Base-by-base conservation (phyloP, 169 alveolate genomes). In the Plasmodium chabaudi region DNA sequence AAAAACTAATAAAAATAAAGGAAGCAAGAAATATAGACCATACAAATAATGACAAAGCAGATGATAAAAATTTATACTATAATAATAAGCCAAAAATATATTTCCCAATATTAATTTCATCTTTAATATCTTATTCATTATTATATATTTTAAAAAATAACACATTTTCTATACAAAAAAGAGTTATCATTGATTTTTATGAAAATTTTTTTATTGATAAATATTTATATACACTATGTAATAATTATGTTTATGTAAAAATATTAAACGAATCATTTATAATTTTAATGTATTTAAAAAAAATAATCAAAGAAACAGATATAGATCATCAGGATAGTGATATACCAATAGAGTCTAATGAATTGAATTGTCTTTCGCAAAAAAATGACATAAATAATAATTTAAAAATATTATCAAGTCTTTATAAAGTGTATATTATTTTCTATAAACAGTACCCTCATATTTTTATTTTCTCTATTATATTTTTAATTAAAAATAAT, bases 1-100 rank as follows among this genome's bases (percentile, higher is more conserved):
- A 60, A 2, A 69, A 51, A 53, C 57, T 86, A 2, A 69, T 59
- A 49, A 25, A 13, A 46, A 57, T 5, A 21, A 21, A 51, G 13
- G 53, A 13, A 34, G 0, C 4, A 0, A 0, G 0, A 1, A 34
- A 34, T 34, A 3, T 0, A 4, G 42, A 34, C 42, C 0, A 34
- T 3, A 3, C 0, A 34, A 34, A 34, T 34, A 4, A 0, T 5
- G 7, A 4, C 4, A 7, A 34, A 34, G 7, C 7, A 4, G 42
- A 0, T 4, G 42, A 34, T 34, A 34, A 1, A 34, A 34, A 34
- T 34, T 9, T 39, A 0, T 70, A 59, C 55, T 86, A 86, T 64
- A 61, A 86, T 59, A 86, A 53, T 63, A 56, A 73, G 9, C 79
- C 91, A 1, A 86, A 86, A 65, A 46, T 86, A 34, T 86, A 86